Percentiles rank a stretch among this genome's conserved stretches.
phyloP scores from a whole-genome alignment of 176 grass and related monocot genomes.

The Hordeum marinum region DNA sequence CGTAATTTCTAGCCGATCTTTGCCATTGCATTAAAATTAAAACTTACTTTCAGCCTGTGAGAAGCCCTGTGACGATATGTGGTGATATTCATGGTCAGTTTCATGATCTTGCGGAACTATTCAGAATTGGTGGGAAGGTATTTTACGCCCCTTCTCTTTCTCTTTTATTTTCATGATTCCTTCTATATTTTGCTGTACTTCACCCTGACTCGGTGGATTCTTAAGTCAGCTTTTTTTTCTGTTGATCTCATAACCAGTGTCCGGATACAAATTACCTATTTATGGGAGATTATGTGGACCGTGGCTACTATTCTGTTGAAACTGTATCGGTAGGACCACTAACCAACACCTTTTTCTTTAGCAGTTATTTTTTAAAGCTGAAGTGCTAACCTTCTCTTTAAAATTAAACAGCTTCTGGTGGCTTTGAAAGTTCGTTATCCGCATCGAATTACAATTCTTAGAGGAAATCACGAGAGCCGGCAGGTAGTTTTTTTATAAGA shows the following conservation, averaged over 20 bases:
- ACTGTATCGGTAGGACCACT: slow-evolving; percentile 49
- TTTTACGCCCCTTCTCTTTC: neutral
- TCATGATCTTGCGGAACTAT: slow-evolving; percentile 76
- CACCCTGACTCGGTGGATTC: neutral
- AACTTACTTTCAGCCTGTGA: slow-evolving; percentile 50
- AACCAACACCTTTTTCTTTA: neutral
- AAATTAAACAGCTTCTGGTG: slow-evolving; percentile 50
- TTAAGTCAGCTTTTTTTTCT: slow-evolving; percentile 24
- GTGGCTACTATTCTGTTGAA: slow-evolving; percentile 74
- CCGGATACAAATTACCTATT: slow-evolving; percentile 79
- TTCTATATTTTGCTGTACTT: neutral
- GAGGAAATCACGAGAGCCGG: slow-evolving; percentile 73
- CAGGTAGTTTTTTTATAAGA: slow-evolving; percentile 34
- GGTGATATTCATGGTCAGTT: slow-evolving; percentile 84
- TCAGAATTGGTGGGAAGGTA: slow-evolving; percentile 75
- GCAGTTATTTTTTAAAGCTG: neutral
- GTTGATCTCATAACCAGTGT: slow-evolving; percentile 46
- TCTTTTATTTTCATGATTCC: neutral
- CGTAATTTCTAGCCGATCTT: neutral
- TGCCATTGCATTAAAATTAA: neutral
- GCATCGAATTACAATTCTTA: slow-evolving; percentile 69
- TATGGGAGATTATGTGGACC: slow-evolving; percentile 80
- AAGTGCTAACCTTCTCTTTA: neutral
- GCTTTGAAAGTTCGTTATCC: slow-evolving; percentile 66
- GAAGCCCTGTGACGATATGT: slow-evolving; percentile 73